phyloP scores from a whole-genome alignment of 1,284 basidiomycete species.

The Apiotrichum sp. region DNA sequence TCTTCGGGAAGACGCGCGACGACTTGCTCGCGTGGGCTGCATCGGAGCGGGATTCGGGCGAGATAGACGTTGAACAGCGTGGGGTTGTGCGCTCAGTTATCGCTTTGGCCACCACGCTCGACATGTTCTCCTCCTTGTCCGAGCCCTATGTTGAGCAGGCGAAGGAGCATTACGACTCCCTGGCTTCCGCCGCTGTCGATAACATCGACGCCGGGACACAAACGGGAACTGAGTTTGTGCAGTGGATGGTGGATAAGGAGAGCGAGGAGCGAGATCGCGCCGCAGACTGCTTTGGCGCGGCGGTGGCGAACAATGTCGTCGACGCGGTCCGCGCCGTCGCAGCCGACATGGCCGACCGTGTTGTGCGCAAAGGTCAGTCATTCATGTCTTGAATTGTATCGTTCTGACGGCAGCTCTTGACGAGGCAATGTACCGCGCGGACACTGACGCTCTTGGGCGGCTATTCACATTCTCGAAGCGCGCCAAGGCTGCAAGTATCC shows the following conservation, averaged over 20 bases:
- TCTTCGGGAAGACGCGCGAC: slow-evolving; percentile 51
- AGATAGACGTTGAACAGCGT: no score
- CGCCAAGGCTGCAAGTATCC: slow-evolving; percentile 53
- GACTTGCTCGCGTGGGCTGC: slow-evolving; percentile 57
- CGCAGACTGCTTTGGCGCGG: slow-evolving; percentile 8
- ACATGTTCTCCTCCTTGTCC: slow-evolving; percentile 19
- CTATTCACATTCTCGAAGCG: slow-evolving; percentile 63
- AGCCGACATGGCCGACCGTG: slow-evolving; percentile 19
- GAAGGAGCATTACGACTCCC: slow-evolving; percentile 19
- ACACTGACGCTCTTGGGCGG: slow-evolving; percentile 52
- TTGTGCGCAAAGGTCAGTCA: slow-evolving; percentile 24
- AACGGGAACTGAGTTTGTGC: slow-evolving; percentile 27
- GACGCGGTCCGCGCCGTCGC: slow-evolving; percentile 17
- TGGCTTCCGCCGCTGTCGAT: slow-evolving; percentile 9
- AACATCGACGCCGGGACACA: slow-evolving; percentile 19
- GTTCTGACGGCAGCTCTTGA: slow-evolving; percentile 58
- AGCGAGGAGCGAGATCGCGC: slow-evolving; percentile 29
- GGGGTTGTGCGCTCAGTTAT: slow-evolving; percentile 40
- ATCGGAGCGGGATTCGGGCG: slow-evolving; percentile 51
- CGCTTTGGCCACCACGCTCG: slow-evolving; percentile 3
- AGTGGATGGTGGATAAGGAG: slow-evolving; percentile 31
- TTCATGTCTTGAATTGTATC: slow-evolving; percentile 44
- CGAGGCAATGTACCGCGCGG: slow-evolving; percentile 54
- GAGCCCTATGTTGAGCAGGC: slow-evolving; percentile 26
- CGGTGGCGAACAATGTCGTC: slow-evolving; percentile 20